Base-by-base conservation (phyloP, 345 rosid species). In the Populus alba region DNA sequence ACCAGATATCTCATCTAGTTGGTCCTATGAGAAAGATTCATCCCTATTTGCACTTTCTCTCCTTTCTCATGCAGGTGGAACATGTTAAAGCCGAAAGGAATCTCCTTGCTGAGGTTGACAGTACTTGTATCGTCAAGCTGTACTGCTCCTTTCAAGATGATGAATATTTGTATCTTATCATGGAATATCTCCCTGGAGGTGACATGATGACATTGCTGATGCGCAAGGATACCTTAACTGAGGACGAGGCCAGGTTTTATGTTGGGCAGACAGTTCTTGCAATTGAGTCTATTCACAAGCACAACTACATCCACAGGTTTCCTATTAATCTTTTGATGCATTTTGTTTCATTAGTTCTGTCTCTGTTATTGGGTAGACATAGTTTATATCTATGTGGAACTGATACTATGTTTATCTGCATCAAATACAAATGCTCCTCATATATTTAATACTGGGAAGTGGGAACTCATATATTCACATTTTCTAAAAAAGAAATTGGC, bases 81-180 rank as follows among this genome's bases (percentile, higher is more conserved):
- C 93, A 90, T 90, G 91, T 90, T 47, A 88, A 79, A 78, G 91
- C 93, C 25, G 93, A 90, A 84, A 87, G 93, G 79, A 88, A 90
- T 83, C 86, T 90, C 75, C 91, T 90, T 81, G 91, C 93, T n/a
- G 91, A 88, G 83, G 89, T 88, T 33, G 91, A 85, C 74, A 88
- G 91, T 81, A 85, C 83, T 63, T 88, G 80, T 81, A 88, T 88
- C 38, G 91, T 87, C 79, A 88, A 87, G 80, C 87, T 88, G 23
- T 85, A 87, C 80, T 88, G 86, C 71, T 88, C 91, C 25, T 88
- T 88, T 83, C 91, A 88, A 75, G 91, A 88, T 83, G 89, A 87
- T 71, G 88, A 88, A 9, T 84, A 81, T 83, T 78, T 88, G 75
- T 88, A 88, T 77, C 89, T 88, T 71, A 82, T 87, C 41, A 88